Conservation (phyloP, 1,139 yeast genomes). For the Nadsonia commutata region DNA sequence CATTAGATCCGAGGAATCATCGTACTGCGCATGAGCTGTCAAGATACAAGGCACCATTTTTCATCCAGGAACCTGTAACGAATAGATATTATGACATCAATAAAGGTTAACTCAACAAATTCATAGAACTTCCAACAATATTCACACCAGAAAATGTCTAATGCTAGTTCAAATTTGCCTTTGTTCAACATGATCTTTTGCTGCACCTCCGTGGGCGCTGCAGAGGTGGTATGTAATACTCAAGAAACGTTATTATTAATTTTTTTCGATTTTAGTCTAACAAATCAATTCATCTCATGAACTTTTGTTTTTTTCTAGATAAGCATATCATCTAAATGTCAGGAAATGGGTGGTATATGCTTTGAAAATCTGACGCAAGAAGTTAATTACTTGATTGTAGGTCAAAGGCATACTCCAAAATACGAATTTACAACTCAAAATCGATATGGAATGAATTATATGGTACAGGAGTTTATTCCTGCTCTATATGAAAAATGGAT, state of each 20-base stretch:
- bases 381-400: slow-evolving; percentile 53
- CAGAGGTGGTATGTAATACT: slow-evolving; percentile 14
- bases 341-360: slow-evolving; percentile 50
- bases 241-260: too few relatives aligned
- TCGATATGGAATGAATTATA: slow-evolving; percentile 44
- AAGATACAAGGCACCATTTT: too few relatives aligned
- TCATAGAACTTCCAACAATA: too few relatives aligned
- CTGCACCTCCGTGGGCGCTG: slow-evolving; percentile 19
- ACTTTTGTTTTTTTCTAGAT: slow-evolving; percentile 1
- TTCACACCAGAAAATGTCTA: too few relatives aligned
- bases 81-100: too few relatives aligned
- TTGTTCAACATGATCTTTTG: slow-evolving; percentile 18
- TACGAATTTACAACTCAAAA: slow-evolving; percentile 46
- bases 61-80: too few relatives aligned
- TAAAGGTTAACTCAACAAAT: too few relatives aligned
- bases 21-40: too few relatives aligned
- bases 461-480: slow-evolving; percentile 33
- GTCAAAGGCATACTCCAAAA: slow-evolving; percentile 51
- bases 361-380: slow-evolving; percentile 51
- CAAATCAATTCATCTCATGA: neutral
- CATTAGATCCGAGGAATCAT: too few relatives aligned
- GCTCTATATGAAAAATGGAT: slow-evolving; percentile 39
- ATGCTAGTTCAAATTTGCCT: slow-evolving; percentile 12
- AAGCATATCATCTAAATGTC: slow-evolving; percentile 21
- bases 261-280: too few relatives aligned